Percentiles rank a stretch among this genome's conserved stretches.
Evolutionary conservation across 2,329 filamentous ascomycete genomes (phyloP).

Genomic region (Xylaria sp.): DNA sequence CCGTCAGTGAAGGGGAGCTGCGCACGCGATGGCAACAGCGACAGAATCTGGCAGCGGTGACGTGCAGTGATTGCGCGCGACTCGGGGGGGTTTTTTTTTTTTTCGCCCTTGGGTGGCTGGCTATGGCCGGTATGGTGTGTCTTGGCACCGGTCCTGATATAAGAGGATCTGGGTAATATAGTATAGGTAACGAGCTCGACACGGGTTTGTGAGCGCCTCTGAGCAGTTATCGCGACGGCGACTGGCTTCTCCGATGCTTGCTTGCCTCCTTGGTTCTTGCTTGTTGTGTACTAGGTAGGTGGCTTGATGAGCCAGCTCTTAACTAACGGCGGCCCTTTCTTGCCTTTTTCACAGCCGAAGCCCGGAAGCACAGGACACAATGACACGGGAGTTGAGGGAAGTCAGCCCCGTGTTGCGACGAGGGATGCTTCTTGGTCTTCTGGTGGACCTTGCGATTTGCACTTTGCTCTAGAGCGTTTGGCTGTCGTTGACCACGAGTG

Average conservation of each 20-base stretch:
- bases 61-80: constrained; percentile 38
- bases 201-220: too few species aligned
- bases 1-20: constrained; percentile 29
- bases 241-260: too few species aligned
- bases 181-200: background rate
- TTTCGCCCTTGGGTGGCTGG: constrained; percentile 10
- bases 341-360: too few species aligned
- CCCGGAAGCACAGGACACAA: too few species aligned
- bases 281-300: too few species aligned
- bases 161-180: background rate
- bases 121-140: constrained; percentile 20
- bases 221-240: too few species aligned
- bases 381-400: background rate
- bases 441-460: background rate
- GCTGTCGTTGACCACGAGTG: constrained; percentile 11
- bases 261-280: too few species aligned
- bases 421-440: constrained; percentile 1
- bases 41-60: constrained; percentile 39
- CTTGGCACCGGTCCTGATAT: constrained; percentile 25
- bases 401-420: constrained; percentile 11
- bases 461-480: constrained; percentile 10
- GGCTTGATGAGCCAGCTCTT: too few species aligned
- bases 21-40: constrained; percentile 31
- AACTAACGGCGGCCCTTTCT: too few species aligned
- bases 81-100: too few species aligned